These are phyloP conservation scores for Verticillium dahliae DNA, from an alignment of 2,329 filamentous ascomycete species.

Conservation along the genomic window DNA sequence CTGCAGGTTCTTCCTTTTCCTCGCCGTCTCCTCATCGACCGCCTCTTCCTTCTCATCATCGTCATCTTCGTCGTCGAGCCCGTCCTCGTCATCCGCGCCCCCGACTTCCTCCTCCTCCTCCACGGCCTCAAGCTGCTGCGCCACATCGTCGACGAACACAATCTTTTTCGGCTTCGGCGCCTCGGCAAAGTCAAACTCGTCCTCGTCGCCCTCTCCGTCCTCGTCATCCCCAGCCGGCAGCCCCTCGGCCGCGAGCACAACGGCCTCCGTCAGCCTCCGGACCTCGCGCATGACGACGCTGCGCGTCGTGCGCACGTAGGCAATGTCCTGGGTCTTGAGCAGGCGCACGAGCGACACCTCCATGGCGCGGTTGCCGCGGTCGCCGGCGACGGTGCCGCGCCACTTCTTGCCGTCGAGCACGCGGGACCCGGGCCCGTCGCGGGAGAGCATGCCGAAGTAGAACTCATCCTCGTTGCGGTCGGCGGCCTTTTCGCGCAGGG, in stretches of 20 bases:
- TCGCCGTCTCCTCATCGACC: slow-evolving; percentile 25
- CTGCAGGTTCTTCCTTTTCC: slow-evolving; percentile 33
- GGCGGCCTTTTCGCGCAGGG: slow-evolving; percentile 53
- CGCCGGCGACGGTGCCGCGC: slow-evolving; percentile 49
- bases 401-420: slow-evolving; percentile 43
- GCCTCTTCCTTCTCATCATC: slow-evolving; percentile 12
- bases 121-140: slow-evolving; percentile 23
- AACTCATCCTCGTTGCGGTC: slow-evolving; percentile 69
- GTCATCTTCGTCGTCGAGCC: slow-evolving; percentile 17
- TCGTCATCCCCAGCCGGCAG: slow-evolving; percentile 30
- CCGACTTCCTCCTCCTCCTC: slow-evolving; percentile 18
- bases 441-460: slow-evolving; percentile 64
- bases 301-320: slow-evolving; percentile 56
- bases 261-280: slow-evolving; percentile 44
- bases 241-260: slow-evolving; percentile 35
- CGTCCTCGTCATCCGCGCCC: slow-evolving; percentile 12
- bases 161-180: slow-evolving; percentile 38
- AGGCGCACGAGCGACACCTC: slow-evolving; percentile 52
- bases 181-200: slow-evolving; percentile 18
- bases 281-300: slow-evolving; percentile 55
- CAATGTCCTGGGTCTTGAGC: slow-evolving; percentile 63
- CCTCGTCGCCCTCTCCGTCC: slow-evolving; percentile 21
- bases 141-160: slow-evolving; percentile 39
- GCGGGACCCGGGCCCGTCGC: slow-evolving; percentile 45
- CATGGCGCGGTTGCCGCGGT: slow-evolving; percentile 50